phyloP scores from a whole-genome alignment of 495 filamentous ascomycete genomes.

The Beverwykella pulmonaria region DNA sequence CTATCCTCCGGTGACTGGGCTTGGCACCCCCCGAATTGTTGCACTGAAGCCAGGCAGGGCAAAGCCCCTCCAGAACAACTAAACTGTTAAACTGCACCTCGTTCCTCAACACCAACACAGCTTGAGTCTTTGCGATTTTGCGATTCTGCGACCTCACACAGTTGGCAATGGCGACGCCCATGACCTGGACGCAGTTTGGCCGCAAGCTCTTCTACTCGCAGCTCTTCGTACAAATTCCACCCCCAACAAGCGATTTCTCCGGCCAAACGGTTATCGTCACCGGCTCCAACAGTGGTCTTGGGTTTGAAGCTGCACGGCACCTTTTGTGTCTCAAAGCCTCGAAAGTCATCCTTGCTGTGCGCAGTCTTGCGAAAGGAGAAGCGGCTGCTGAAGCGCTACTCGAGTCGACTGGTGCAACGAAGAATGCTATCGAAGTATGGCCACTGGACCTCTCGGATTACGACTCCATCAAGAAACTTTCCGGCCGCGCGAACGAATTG shows the following conservation, averaged over 20 bases:
- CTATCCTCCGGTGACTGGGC: too few species aligned
- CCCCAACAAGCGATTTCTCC: constrained; percentile 45
- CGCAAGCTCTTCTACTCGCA: constrained; percentile 43
- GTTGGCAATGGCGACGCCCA: constrained; percentile 15
- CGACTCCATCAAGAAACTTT: constrained; percentile 55
- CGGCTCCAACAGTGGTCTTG: constrained; percentile 42
- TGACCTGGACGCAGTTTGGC: neutral
- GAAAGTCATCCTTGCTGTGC: constrained; percentile 40
- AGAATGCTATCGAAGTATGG: constrained; percentile 54
- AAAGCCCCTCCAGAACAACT: too few species aligned
- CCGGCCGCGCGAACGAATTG: constrained; percentile 47
- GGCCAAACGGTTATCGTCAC: constrained; percentile 45
- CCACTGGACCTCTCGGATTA: constrained; percentile 58
- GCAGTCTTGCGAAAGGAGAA: constrained; percentile 50
- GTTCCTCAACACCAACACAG: neutral
- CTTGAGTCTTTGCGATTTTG: neutral
- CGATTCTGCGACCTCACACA: neutral
- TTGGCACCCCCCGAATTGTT: too few species aligned
- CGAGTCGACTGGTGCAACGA: constrained; percentile 47
- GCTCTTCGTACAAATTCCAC: constrained; percentile 48
- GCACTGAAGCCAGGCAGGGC: too few species aligned
- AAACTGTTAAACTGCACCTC: too few species aligned
- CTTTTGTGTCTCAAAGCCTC: constrained; percentile 41
- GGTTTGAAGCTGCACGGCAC: constrained; percentile 43
- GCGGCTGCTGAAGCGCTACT: constrained; percentile 49